These are phyloP conservation scores for Penicillium sp. DNA, from an alignment of 2,329 filamentous ascomycete genomes.

Conservation along the genomic window DNA sequence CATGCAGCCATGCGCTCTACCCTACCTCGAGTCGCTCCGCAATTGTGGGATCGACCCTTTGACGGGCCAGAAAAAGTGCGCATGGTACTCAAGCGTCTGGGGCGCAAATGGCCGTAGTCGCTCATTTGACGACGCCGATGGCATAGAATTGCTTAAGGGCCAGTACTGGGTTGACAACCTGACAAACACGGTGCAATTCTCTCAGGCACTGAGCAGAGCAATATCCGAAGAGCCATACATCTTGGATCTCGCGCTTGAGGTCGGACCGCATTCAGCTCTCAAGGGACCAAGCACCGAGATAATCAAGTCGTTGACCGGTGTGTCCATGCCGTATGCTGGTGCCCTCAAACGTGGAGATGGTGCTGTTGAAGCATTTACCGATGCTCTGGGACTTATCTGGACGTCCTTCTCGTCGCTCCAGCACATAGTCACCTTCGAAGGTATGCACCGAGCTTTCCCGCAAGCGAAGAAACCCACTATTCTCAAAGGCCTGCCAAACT, in stretches of 20 bases:
- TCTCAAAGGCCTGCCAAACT: constrained; percentile 1
- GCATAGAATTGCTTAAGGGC: constrained; percentile 1
- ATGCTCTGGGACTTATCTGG: constrained; percentile 19
- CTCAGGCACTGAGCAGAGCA: constrained; percentile 14
- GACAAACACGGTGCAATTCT: constrained; percentile 29
- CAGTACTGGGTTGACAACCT: constrained; percentile 33
- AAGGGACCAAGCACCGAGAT: constrained; percentile 2
- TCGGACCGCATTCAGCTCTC: too few species aligned
- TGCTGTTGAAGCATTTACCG: constrained; percentile 14
- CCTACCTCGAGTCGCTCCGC: constrained; percentile 17
- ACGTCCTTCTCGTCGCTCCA: constrained; percentile 2
- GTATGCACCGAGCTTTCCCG: not conserved
- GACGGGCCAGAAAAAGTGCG: not conserved
- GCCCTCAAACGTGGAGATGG: constrained; percentile 11
- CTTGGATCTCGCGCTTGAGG: constrained; percentile 1
- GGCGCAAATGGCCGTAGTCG: not conserved
- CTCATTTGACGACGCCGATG: not conserved
- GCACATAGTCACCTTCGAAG: constrained; percentile 9
- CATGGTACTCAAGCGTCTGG: constrained; percentile 10
- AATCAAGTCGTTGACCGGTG: not conserved
- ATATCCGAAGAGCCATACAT: constrained; percentile 1
- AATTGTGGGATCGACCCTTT: not conserved
- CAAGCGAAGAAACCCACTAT: not conserved
- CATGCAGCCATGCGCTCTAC: constrained; percentile 26
- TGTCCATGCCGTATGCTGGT: constrained; percentile 12